Base-by-base conservation (phyloP, 2,329 filamentous ascomycete species). In the Xylariomycetidae sp. region DNA sequence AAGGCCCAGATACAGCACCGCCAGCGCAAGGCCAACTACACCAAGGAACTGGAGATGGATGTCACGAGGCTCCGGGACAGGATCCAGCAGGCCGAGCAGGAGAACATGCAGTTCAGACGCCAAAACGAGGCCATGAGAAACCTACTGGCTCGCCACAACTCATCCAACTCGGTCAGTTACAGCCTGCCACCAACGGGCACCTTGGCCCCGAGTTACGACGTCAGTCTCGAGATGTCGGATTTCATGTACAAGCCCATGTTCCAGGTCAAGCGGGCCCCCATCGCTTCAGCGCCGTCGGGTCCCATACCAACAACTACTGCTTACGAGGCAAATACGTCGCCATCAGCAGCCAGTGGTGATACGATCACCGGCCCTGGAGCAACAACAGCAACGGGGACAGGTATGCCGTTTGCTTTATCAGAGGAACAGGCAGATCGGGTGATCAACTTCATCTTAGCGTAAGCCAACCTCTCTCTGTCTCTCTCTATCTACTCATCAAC, bases 381-480 rank as follows among this genome's bases (percentile, higher is more conserved):
- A 16, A 22, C 32, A 13, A 37, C 33, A 10, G 30, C 32, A 12
- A 24, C 24, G 15, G 14, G 28, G 9, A 22, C 35, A 20, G 40
- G 34, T 15, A 32, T 32, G 16, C n/a, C 25, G 7, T 12, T 29
- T 13, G 15, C 14, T 6, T 10, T 53, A 52, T 29, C 51, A 60
- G 37, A 60, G 55, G 5, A 49, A 53, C 60, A 72, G 44, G 67
- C 65, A 19, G 61, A 67, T 25, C 54, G 58, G 26, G 67, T 60
- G 13, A 62, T 74, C 42, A 74, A 74, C 52, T 72, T 74, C 33
- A 70, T 74, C 36, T 56, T 74, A 15, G 63, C 65, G 70, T 74
- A 57, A 43, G 67, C 25, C 4, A n/a, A 6, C 9, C 3, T 19
- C n/a, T 3, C 9, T 9, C 15, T 27, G 19, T n/a, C n/a, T n/a